Evolutionary conservation across 2,329 filamentous ascomycete species (phyloP), one percentile per base, ranked within the genome.

Genomic region (Hysterium pulicare): DNA sequence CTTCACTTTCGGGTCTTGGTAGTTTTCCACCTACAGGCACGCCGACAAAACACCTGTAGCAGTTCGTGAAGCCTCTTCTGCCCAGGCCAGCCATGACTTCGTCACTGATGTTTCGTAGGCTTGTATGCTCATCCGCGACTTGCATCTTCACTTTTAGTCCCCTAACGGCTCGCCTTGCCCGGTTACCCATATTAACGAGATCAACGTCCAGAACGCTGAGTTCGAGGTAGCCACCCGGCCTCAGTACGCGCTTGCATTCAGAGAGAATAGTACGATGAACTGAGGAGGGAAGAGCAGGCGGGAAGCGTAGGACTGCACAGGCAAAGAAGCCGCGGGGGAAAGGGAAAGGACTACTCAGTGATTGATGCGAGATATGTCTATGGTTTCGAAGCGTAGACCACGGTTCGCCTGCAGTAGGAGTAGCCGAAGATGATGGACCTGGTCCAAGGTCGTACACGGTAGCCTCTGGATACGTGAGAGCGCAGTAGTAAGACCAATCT

Each of bases 401-500:
- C 9, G 61, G 55, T 34, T 66, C 60, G 22, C 54, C 47, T 5
- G 41, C 22, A n/a, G 42, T 49, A 26, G 46, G 45, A 5, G 50
- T 31, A 8, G 53, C 21, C 3, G 50, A 42, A 6, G 59, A 52
- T 3, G 59, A 58, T 32, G 57, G 47, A 20, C 57, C 54, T 32
- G 64, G 59, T 3, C 68, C 68, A 19, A 91, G 74, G 58, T 90
- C 89, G 70, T 87, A 91, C 48, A 93, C 84, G 2, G 81, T 84
- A 0, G 84, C 84, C 1, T 75, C 74, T 0, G 85, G 84, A 50
- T 91, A 91, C 1, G 86, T 89, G 58, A 90, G 81, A 5, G 87
- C 86, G 16, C 86, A 86, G 54, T 90, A 91, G 62, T 88, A 90
- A 0, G 87, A 90, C 87, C 87, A 93, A 59, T 93, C 87, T 57